Base-by-base conservation (phyloP, 2,329 filamentous ascomycete genomes). In the Cordyceps cicadae region DNA sequence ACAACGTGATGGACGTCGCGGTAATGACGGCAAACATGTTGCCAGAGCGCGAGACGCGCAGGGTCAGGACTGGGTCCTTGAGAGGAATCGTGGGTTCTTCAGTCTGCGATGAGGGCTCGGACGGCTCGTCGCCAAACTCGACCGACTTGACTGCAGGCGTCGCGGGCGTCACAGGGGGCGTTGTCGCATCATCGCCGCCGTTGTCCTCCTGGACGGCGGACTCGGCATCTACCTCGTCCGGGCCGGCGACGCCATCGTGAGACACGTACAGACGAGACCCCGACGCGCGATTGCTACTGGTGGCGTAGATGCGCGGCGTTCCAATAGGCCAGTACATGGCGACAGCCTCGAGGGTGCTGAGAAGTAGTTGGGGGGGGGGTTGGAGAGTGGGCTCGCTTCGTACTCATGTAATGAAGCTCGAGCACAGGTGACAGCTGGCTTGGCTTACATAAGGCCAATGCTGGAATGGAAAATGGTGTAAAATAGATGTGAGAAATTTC, bases 311-410 rank as follows among this genome's bases (percentile, higher is more conserved):
- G 73, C 87, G 86, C 71, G 90, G 89, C 72, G 89, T 89, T 74
- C 89, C 90, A 74, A 92, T 84, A 70, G 90, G 90, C 90, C 90
- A 95, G 82, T 95, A 95, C 90, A 94, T 95, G 80, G 77, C 79
- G 71, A 62, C 63, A 63, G 41, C 49, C 50, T 60, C 58, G 29
- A 50, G 19, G 43, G 50, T 54, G 58, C 58, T 60, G 34, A 54
- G 53, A 49, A 54, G 57, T 37, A 19, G 34, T 26, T 17, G 32
- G 41, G 4, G 32, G 41, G 4, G 49, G 50, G 41, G 24, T 45
- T 12, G n/a, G 19, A 46, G 17, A 29, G 39, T 56, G 41, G 54
- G 12, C 29, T 34, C 2, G 6, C 39, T 43, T 45, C 5, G n/a
- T 26, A 48, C 32, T 45, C 5, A 12, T 26, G 39, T 51, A 43